Conservation (phyloP, 768 basidiomycete species). For the Tremella yokohamensis region DNA sequence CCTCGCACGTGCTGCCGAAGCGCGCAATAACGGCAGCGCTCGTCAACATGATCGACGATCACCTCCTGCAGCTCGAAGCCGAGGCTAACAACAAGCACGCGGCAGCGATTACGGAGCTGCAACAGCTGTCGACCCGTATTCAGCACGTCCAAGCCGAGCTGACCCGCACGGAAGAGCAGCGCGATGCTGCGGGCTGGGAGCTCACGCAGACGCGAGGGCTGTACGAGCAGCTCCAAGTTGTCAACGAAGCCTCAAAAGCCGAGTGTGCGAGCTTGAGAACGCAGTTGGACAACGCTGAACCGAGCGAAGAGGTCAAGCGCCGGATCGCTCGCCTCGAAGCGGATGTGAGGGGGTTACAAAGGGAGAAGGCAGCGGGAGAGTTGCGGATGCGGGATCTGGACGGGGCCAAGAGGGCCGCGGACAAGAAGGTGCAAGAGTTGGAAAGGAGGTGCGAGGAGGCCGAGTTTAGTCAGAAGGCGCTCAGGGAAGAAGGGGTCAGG, state of each 20-base stretch:
- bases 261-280: neutral
- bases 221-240: neutral
- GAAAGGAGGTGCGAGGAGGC: neutral
- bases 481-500: conserved; percentile 8
- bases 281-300: neutral
- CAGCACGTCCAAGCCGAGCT: neutral
- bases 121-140: neutral
- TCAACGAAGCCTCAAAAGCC: neutral
- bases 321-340: neutral
- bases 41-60: too few relatives aligned
- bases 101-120: neutral
- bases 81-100: neutral
- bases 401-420: neutral
- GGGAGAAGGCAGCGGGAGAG: neutral
- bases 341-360: neutral
- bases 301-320: neutral
- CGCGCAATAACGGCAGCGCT: too few relatives aligned
- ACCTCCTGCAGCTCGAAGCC: too few relatives aligned
- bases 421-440: neutral
- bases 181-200: conserved; percentile 1
- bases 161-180: neutral
- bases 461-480: conserved; percentile 9
- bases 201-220: conserved; percentile 1
- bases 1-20: too few relatives aligned
- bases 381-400: neutral